A percentile compares a stretch with the other conserved stretches of the same genome.
phyloP scores from a whole-genome alignment of 2,329 filamentous ascomycete species.

The Fusarium tricinctum region DNA sequence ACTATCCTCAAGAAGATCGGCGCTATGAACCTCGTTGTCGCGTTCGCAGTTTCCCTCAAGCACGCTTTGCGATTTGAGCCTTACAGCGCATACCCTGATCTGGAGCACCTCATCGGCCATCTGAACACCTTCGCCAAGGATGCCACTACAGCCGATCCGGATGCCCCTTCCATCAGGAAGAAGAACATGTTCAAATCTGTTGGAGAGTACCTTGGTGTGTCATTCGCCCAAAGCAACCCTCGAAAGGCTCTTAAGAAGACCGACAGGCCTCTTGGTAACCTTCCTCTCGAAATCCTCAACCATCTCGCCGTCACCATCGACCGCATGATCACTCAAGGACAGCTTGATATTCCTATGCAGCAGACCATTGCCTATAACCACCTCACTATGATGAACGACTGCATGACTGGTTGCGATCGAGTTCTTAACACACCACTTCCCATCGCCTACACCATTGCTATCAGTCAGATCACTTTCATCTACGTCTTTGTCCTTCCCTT shows the following conservation, averaged over 20 bases:
- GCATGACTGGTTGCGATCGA: constrained; percentile 79
- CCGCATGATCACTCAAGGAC: constrained; percentile 67
- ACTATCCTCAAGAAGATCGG: constrained; percentile 79
- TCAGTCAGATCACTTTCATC: constrained; percentile 88
- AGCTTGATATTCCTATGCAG: constrained; percentile 69
- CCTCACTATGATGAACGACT: constrained; percentile 77
- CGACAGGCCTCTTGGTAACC: constrained; percentile 80
- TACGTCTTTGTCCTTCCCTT: constrained; percentile 87
- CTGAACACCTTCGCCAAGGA: constrained; percentile 80
- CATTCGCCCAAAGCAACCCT: constrained; percentile 83
- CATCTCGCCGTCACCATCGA: constrained; percentile 78
- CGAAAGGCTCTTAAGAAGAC: constrained; percentile 82
- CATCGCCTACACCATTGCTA: constrained; percentile 85
- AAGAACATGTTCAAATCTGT: constrained; percentile 72
- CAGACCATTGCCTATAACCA: constrained; percentile 73
- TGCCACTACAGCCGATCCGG: constrained; percentile 60
- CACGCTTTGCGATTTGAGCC: constrained; percentile 89
- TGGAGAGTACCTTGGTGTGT: constrained; percentile 81
- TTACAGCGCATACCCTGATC: constrained; percentile 81
- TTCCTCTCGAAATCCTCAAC: constrained; percentile 85
- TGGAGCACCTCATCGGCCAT: constrained; percentile 77
- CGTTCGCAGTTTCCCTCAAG: constrained; percentile 83
- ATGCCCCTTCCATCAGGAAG: constrained; percentile 54
- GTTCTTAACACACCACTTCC: constrained; percentile 87
- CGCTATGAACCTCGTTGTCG: constrained; percentile 81